Percentiles rank a stretch among this genome's conserved stretches.
Conservation (phyloP, 2,329 filamentous ascomycete genomes). For the Fusarium hostae region DNA sequence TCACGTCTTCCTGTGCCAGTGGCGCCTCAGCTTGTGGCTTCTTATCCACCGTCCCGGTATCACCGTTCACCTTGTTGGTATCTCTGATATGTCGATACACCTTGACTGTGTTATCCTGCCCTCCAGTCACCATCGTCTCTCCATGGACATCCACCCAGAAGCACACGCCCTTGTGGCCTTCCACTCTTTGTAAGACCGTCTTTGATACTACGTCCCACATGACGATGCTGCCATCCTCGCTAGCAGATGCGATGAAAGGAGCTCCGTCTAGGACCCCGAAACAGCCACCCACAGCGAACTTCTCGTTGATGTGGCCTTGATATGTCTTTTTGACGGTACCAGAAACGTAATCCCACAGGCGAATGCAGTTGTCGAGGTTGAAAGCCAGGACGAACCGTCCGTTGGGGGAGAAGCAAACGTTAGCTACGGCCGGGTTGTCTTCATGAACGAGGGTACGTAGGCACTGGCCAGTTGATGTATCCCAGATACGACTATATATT, state of each 20-base stretch:
- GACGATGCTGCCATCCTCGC: slow-evolving; percentile 85
- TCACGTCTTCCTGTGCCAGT: slow-evolving; percentile 53
- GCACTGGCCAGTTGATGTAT: slow-evolving; percentile 94
- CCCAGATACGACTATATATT: slow-evolving; percentile 81
- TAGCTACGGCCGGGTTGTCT: slow-evolving; percentile 90
- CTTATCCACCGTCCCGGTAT: slow-evolving; percentile 29
- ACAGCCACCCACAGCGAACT: slow-evolving; percentile 84
- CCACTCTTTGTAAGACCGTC: slow-evolving; percentile 76
- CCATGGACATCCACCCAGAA: slow-evolving; percentile 73
- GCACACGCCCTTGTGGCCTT: slow-evolving; percentile 65
- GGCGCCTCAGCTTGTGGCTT: slow-evolving; percentile 68
- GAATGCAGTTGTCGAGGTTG: slow-evolving; percentile 88
- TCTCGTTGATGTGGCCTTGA: slow-evolving; percentile 87
- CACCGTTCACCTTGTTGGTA: slow-evolving; percentile 34
- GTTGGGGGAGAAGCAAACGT: slow-evolving; percentile 93
- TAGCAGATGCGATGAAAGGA: slow-evolving; percentile 81
- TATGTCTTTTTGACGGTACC: slow-evolving; percentile 96
- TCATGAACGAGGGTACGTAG: slow-evolving; percentile 95
- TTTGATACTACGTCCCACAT: slow-evolving; percentile 94
- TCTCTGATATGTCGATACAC: slow-evolving; percentile 56
- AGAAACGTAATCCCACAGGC: slow-evolving; percentile 94
- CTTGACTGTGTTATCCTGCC: slow-evolving; percentile 64
- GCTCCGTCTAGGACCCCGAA: slow-evolving; percentile 71
- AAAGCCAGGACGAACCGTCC: slow-evolving; percentile 92
- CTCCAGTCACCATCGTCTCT: slow-evolving; percentile 66